Evolutionary conservation across 441 rosid species (phyloP).

Genomic region (Syzygium syzygioides): DNA sequence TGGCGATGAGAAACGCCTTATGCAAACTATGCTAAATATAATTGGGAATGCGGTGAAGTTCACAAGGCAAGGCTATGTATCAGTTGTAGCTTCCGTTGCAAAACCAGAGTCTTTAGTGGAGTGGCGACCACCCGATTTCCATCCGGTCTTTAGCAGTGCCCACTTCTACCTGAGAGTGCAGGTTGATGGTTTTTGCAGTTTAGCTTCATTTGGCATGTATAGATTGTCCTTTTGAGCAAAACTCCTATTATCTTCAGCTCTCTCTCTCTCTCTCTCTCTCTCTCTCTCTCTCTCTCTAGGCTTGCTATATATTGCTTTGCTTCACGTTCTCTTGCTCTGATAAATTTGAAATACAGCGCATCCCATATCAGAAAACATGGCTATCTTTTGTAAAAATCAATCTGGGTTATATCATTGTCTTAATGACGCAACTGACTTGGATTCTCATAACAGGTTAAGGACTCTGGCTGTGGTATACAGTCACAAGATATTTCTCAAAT

Average conservation of each 20-base stretch:
- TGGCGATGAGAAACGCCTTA: slow-evolving; percentile 83
- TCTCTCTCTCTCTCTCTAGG: background rate
- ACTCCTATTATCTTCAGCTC: background rate
- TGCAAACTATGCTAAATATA: slow-evolving; percentile 73
- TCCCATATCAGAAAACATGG: background rate
- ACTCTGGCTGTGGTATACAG: slow-evolving; percentile 76
- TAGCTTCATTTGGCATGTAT: background rate
- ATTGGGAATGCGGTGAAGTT: slow-evolving; percentile 91
- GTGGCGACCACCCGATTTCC: slow-evolving; percentile 58
- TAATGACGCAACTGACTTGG: background rate
- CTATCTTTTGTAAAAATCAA: background rate
- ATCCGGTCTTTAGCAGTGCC: slow-evolving; percentile 47
- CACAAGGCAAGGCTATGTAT: slow-evolving; percentile 75
- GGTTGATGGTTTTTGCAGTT: slow-evolving; percentile 30
- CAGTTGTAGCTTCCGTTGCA: slow-evolving; percentile 61
- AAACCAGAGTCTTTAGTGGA: slow-evolving; percentile 73
- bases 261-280: background rate
- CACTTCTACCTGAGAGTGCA: slow-evolving; percentile 76
- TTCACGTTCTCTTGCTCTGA: background rate
- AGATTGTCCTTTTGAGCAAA: background rate
- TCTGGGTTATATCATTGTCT: background rate
- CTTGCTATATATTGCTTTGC: background rate
- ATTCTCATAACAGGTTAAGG: slow-evolving; percentile 54
- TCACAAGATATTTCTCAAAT: slow-evolving; percentile 64
- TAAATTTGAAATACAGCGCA: background rate